Evolutionary conservation across 306 rosid species (phyloP).

Genomic region (Cyamopsis tetragonoloba): DNA sequence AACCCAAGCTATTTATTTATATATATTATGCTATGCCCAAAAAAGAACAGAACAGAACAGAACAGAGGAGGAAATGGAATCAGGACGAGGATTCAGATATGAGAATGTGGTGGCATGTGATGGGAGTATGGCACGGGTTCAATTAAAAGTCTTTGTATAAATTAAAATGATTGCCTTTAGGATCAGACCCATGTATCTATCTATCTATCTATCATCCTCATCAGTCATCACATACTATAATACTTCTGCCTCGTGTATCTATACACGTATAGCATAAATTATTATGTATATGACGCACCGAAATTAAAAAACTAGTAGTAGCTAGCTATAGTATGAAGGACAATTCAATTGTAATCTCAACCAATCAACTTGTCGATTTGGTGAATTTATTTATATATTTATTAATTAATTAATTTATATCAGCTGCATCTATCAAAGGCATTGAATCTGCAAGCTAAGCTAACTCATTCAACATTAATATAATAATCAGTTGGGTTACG

Average conservation of each 20-base stretch:
- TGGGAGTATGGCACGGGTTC: conserved; percentile 48
- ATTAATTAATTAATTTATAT: no score
- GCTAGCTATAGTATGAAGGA: conserved; percentile 16
- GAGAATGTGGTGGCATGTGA: conserved; percentile 63
- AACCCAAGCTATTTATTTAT: no score
- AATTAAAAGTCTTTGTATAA: conserved; percentile 15
- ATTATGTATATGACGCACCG: background rate
- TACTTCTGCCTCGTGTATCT: conserved; percentile 19
- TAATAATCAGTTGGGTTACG: conserved; percentile 6
- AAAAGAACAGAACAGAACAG: no score
- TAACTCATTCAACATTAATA: conserved; percentile 16
- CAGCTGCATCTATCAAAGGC: no score
- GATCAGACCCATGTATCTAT: conserved; percentile 13
- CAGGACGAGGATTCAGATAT: conserved; percentile 21
- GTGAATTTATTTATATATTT: background rate
- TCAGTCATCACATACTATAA: no score
- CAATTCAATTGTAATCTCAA: conserved; percentile 11
- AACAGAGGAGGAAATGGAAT: conserved; percentile 7
- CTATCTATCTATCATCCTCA: conserved; percentile 19
- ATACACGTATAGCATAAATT: conserved; percentile 11
- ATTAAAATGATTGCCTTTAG: conserved; percentile 48
- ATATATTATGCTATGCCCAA: no score
- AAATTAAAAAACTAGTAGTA: background rate
- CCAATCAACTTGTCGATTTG: conserved; percentile 22
- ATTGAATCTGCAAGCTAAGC: background rate